Evolutionary conservation across 352 stramenopile species (phyloP), one percentile per base, ranked within the genome.

Genomic region (Lagenidium sp.): DNA sequence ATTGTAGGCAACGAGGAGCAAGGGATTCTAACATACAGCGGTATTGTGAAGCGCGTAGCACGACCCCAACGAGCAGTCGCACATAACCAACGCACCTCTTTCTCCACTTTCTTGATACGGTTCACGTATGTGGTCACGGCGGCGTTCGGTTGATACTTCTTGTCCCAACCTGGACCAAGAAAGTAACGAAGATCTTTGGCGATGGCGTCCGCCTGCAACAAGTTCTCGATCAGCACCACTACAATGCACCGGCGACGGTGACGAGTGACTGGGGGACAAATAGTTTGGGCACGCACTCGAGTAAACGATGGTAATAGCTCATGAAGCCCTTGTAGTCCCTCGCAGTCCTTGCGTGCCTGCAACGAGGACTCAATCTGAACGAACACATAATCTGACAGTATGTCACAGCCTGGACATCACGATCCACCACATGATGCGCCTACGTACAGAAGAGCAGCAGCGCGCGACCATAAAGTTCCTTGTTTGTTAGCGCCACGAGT

Each of bases 361-460:
- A 85, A 64, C 24, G 65, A 63, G 32, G 54, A 36, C 53, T 87
- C 75, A 11, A 87, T 51, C 37, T 87, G 75, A 25, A 45, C 62
- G 36, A 81, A 83, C 5, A 87, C 50, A 49, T 75, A 83, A 57
- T 85, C 75, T 87, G n/a, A 19, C 25, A 44, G 2, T 15, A 32
- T 32, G 28, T 15, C 12, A 18, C 36, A 41, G 5, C 18, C 19
- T 43, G 4, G 12, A 43, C 25, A 23, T 8, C 40, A 37, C 12
- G 22, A 31, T 15, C 15, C 2, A 35, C 11, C 4, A 50, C n/a
- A 2, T 12, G 15, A 31, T 7, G 1, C n/a, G n/a, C n/a, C n/a
- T n/a, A 72, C 75, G 32, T 53, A 87, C 75, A 87, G 50, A 87
- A 84, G 25, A 83, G 60, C 56, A 85, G 57, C 36, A 87, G 36